Evolutionary conservation across 2,329 filamentous ascomycete species (phyloP).

Genomic region (Fusarium nanum): DNA sequence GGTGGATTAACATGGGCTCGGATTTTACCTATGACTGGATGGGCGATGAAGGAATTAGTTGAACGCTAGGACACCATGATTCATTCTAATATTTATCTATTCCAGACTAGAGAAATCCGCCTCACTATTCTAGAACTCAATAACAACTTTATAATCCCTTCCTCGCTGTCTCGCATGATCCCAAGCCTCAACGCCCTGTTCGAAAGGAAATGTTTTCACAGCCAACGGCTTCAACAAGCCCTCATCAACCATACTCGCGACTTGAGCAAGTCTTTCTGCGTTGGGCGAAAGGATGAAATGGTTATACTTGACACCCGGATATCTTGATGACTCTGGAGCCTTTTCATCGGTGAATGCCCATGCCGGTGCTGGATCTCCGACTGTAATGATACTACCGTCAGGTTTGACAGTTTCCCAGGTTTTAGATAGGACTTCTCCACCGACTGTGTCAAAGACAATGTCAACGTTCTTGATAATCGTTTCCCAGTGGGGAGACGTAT

Average conservation of each 20-base stretch:
- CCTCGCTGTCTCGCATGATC: conserved; percentile 7
- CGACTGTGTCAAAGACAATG: conserved; percentile 25
- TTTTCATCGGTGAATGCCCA: conserved; percentile 47
- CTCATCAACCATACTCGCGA: not conserved
- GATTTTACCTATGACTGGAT: conserved; percentile 10
- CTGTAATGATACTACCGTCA: conserved; percentile 49
- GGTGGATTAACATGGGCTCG: not conserved
- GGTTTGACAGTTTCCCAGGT: conserved; percentile 48
- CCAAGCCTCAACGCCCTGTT: conserved; percentile 10
- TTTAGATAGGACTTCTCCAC: conserved; percentile 35
- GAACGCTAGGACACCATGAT: accelerated
- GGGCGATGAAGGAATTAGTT: not conserved
- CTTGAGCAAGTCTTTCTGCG: not conserved
- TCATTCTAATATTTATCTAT: not conserved
- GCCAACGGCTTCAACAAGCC: conserved; percentile 7
- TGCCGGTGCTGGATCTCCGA: conserved; percentile 50
- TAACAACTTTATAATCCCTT: not conserved
- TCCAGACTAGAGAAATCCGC: accelerated
- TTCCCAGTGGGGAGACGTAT: conserved; percentile 43
- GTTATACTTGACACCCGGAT: conserved; percentile 42
- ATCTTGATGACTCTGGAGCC: conserved; percentile 27
- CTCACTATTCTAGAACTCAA: conserved; percentile 9
- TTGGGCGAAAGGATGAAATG: conserved; percentile 45
- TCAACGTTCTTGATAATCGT: not conserved
- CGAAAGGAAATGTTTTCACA: conserved; percentile 5